Conservation (phyloP, 495 filamentous ascomycete species). For the Jackrogersella minutella region DNA sequence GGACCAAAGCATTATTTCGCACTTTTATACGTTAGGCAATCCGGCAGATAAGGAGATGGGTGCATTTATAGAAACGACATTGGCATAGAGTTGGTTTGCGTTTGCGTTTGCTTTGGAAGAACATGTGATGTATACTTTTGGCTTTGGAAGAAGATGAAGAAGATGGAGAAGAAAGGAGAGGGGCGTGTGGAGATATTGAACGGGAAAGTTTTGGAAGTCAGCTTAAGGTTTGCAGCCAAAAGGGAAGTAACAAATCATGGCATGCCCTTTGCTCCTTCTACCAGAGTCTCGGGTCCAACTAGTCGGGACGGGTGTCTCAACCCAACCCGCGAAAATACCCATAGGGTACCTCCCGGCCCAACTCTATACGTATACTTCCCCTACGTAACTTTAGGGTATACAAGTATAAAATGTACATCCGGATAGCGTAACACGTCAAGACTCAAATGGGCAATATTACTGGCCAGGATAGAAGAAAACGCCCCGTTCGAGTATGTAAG, state of each 20-base stretch:
- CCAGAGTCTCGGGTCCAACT: constrained; percentile 41
- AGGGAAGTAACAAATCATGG: constrained; percentile 46
- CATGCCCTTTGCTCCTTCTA: constrained; percentile 37
- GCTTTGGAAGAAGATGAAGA: not conserved
- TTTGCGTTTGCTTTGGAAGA: constrained; percentile 4
- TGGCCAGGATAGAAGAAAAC: constrained; percentile 17
- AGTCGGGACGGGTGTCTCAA: constrained; percentile 39
- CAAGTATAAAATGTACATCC: not conserved
- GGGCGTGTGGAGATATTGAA: constrained; percentile 41
- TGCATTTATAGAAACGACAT: constrained; percentile 36
- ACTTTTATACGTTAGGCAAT: constrained; percentile 25
- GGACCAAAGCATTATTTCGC: constrained; percentile 14
- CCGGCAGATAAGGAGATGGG: constrained; percentile 26
- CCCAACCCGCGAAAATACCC: constrained; percentile 34
- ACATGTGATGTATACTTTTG: too few species aligned
- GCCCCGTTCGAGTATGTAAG: constrained; percentile 30
- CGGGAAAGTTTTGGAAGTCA: constrained; percentile 38
- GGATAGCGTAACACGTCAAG: constrained; percentile 24
- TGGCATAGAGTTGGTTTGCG: constrained; percentile 9
- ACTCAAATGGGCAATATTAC: constrained; percentile 26
- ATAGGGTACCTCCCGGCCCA: constrained; percentile 34
- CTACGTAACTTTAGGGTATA: constrained; percentile 29
- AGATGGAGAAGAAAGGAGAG: constrained; percentile 26
- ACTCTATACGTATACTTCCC: constrained; percentile 19
- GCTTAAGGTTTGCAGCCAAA: constrained; percentile 48